Conservation (phyloP, 768 basidiomycete species). For the Macrolepiota albuminosa region DNA sequence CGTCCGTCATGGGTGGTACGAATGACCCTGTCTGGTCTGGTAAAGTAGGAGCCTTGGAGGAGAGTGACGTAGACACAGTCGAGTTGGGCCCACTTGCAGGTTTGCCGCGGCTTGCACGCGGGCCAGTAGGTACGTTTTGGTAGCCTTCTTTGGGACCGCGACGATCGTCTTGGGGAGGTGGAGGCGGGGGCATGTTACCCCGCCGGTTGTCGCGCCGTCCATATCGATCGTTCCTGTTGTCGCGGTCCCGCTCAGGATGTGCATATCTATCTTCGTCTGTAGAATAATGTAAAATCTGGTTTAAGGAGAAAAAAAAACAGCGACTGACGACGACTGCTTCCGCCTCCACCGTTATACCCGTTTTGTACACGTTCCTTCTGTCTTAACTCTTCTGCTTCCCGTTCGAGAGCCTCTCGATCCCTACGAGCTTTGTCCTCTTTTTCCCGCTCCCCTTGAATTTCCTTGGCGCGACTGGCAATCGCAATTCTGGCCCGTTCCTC, state of each 20-base stretch:
- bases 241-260: constrained; percentile 45
- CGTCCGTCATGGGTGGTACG: constrained; percentile 69
- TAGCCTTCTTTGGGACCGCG: constrained; percentile 38
- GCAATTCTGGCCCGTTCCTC: constrained; percentile 88
- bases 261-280: constrained; percentile 53
- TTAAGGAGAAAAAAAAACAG: background rate
- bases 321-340: constrained; percentile 33
- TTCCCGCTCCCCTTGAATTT: constrained; percentile 70
- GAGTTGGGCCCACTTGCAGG: constrained; percentile 21
- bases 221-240: constrained; percentile 23
- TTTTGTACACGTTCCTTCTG: constrained; percentile 38
- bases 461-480: constrained; percentile 79
- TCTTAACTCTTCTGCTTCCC: constrained; percentile 64
- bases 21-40: constrained; percentile 33
- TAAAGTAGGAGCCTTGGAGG: constrained; percentile 33
- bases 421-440: constrained; percentile 54
- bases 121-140: constrained; percentile 78
- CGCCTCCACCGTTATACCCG: constrained; percentile 31
- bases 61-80: constrained; percentile 38
- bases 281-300: constrained; percentile 6
- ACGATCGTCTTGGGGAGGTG: constrained; percentile 29
- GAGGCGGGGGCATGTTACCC: constrained; percentile 32
- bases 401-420: constrained; percentile 71
- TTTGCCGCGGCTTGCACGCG: constrained; percentile 70
- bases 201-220: constrained; percentile 39